Evolutionary conservation across 1,139 yeast genomes (phyloP).

Genomic region (Pneumocystis murina): DNA sequence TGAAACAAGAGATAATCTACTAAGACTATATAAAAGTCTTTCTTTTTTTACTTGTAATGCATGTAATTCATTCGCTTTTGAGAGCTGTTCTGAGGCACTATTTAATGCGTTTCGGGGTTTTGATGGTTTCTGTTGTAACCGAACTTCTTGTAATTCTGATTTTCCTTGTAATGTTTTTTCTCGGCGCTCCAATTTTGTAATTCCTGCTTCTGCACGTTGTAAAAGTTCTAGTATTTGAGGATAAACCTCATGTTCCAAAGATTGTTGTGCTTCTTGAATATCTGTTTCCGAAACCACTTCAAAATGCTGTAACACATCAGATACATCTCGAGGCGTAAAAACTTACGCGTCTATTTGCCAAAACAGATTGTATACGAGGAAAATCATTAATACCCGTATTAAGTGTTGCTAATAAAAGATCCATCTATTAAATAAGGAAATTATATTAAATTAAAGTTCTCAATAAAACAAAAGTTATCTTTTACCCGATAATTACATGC

Average conservation of each 20-base stretch:
- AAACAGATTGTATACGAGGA: constrained; percentile 7
- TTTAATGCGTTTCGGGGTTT: not conserved
- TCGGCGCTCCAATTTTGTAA: constrained; percentile 5
- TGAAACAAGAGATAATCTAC: constrained; percentile 5
- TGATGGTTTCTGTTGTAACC: constrained; percentile 6
- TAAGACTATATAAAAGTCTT: constrained; percentile 7
- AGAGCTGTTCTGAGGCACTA: not conserved
- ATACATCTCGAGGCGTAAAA: not conserved
- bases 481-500: not conserved
- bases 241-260: constrained; percentile 5
- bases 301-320: constrained; percentile 8
- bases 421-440: not conserved
- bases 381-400: constrained; percentile 11
- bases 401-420: constrained; percentile 1
- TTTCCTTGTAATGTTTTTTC: constrained; percentile 5
- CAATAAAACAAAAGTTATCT: not conserved
- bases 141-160: constrained; percentile 8
- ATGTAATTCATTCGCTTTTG: constrained; percentile 4
- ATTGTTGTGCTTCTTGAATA: constrained; percentile 6
- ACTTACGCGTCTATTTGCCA: not conserved
- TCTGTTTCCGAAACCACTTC: constrained; percentile 9
- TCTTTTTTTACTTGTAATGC: constrained; percentile 5
- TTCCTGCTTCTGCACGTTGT: constrained; percentile 7
- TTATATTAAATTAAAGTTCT: not conserved
- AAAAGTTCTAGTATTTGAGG: constrained; percentile 8